Base-by-base conservation (phyloP, 331 rosid species). In the Acacia pycnantha region DNA sequence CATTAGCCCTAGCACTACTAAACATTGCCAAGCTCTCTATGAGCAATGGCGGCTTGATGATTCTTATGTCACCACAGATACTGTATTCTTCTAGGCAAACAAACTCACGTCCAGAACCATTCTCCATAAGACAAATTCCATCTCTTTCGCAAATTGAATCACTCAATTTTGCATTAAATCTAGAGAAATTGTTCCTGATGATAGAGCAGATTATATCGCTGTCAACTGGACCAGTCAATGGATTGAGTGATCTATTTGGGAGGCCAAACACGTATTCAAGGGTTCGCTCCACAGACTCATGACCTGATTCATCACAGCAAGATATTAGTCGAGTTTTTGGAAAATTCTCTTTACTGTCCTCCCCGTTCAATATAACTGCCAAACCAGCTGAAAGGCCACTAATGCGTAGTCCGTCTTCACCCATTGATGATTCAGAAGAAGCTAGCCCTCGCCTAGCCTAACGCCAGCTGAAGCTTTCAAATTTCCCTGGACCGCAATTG, bases 371-470 rank as follows among this genome's bases (percentile, higher is more conserved):
- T 86, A 95, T 84, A 70, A 95, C 93, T 11, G 98, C 97, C 89
- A 95, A 84, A 65, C 99, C 99, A 86, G 99, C 93, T 85, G 95
- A 92, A 87, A 88, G 91, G 87, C 98, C 97, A 86, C 93, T 90
- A 81, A 90, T 70, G n/a, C 94, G 90, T 35, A 65, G 94, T 89
- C 88, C 77, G 77, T 90, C 97, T 79, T 91, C 99, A 47, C 88
- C 94, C 98, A 95, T 93, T 81, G 58, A 78, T 73, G 72, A 77
- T 43, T 70, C 70, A 54, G 77, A 81, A 67, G 68, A 10, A 88
- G 82, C 82, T 86, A 75, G 33, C 64, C 79, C 90, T 79, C 87
- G 84, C 82, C 87, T 31, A 70, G 59, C 87, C 79, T 67, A 22
- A 33, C 72, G 64, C 72, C 74, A 78, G 87, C 85, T 81, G 82